Conservation (phyloP, 2,329 filamentous ascomycete species). For the Cercospora janseana region DNA sequence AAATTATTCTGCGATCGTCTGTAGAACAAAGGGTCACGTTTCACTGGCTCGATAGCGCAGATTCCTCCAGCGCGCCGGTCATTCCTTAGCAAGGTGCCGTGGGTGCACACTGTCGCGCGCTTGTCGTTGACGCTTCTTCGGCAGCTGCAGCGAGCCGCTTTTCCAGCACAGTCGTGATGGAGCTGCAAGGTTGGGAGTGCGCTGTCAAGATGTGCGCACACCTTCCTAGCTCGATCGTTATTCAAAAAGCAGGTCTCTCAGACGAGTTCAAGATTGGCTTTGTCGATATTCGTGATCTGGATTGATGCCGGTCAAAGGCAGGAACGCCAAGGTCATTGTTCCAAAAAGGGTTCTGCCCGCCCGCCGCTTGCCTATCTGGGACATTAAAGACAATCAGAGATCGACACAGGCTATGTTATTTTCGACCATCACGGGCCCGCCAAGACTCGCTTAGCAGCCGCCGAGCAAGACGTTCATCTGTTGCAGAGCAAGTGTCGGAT, state of each 20-base stretch:
- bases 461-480: too few relatives aligned
- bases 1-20: too few relatives aligned
- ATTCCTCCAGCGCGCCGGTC: background rate
- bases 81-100: background rate
- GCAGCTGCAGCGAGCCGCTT: background rate
- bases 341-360: too few relatives aligned
- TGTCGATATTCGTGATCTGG: too few relatives aligned
- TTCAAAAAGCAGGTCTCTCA: too few relatives aligned
- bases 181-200: too few relatives aligned
- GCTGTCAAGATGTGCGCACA: too few relatives aligned
- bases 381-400: background rate
- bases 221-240: too few relatives aligned
- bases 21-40: conserved; percentile 1
- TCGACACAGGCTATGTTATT: conserved; percentile 1
- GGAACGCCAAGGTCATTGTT: background rate
- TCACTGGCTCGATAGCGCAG: background rate
- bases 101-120: background rate
- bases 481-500: too few relatives aligned
- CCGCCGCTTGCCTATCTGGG: background rate
- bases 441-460: background rate
- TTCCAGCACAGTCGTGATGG: too few relatives aligned
- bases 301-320: background rate
- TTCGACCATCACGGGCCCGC: background rate
- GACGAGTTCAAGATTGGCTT: too few relatives aligned
- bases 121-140: background rate